Evolutionary conservation across 1,139 yeast species (phyloP).

Genomic region (Taphrina deformans): DNA sequence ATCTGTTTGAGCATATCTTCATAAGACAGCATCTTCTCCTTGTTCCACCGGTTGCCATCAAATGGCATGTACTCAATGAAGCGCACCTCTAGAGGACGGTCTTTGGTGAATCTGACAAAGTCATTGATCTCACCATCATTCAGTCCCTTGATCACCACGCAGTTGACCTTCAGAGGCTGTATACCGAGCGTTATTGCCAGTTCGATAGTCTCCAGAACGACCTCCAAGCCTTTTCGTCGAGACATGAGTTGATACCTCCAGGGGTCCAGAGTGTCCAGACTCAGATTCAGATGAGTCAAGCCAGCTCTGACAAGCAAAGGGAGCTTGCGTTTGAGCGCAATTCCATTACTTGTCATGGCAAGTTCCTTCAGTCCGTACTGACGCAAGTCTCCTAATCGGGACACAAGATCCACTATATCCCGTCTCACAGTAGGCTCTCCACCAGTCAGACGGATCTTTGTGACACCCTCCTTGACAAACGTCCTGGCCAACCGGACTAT

Average conservation of each 20-base stretch:
- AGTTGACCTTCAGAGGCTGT: constrained; percentile 52
- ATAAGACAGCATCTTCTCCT: constrained; percentile 50
- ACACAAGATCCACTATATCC: constrained; percentile 51
- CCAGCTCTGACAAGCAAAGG: constrained; percentile 49
- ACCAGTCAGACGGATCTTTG: constrained; percentile 54
- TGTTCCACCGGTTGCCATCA: constrained; percentile 55
- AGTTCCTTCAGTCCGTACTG: constrained; percentile 50
- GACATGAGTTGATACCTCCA: constrained; percentile 54
- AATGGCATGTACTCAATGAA: constrained; percentile 60
- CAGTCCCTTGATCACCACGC: constrained; percentile 53
- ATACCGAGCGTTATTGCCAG: constrained; percentile 50
- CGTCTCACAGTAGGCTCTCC: constrained; percentile 58
- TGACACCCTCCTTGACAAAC: constrained; percentile 53
- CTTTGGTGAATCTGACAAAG: constrained; percentile 50
- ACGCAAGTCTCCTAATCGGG: constrained; percentile 45
- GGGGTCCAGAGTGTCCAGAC: constrained; percentile 53
- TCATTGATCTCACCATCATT: constrained; percentile 55
- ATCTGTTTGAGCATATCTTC: constrained; percentile 49
- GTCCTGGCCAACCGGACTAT: constrained; percentile 49
- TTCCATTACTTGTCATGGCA: constrained; percentile 55
- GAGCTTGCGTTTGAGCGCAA: constrained; percentile 52
- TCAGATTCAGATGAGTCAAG: constrained; percentile 51
- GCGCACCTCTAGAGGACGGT: constrained; percentile 51
- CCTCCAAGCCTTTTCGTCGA: constrained; percentile 51
- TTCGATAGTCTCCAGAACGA: constrained; percentile 50